Conservation (phyloP, 192 early-diverging fungal genomes). For the Cetraspora pellucida region DNA sequence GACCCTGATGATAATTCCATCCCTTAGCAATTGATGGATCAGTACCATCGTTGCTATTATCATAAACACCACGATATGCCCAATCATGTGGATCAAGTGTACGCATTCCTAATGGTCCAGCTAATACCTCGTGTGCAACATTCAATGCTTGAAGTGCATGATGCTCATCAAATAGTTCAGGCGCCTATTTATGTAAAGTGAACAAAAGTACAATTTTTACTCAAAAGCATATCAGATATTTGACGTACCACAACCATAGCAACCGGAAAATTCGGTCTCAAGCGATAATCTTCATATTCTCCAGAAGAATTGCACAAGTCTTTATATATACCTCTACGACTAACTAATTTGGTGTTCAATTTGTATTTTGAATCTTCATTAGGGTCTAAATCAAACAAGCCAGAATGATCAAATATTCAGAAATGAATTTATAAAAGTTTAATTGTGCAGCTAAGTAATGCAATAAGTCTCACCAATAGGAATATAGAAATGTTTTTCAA, state of each 20-base stretch:
- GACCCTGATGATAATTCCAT: slow-evolving; percentile 97
- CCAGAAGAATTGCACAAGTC: slow-evolving; percentile 76
- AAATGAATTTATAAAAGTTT: neutral
- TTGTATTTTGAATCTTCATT: slow-evolving; percentile 63
- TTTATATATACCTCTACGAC: slow-evolving; percentile 93
- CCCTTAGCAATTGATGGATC: slow-evolving; percentile 92
- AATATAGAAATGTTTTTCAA: slow-evolving; percentile 91
- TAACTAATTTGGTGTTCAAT: slow-evolving; percentile 65
- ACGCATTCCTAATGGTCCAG: slow-evolving; percentile 91
- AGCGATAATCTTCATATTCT: slow-evolving; percentile 86
- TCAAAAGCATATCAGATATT: neutral
- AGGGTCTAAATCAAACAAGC: slow-evolving; percentile 45
- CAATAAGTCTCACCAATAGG: slow-evolving; percentile 58
- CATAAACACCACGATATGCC: slow-evolving; percentile 92
- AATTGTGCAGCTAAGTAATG: neutral
- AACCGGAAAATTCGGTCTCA: slow-evolving; percentile 88
- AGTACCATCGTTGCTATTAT: slow-evolving; percentile 86
- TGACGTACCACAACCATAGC: slow-evolving; percentile 76
- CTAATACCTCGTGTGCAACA: slow-evolving; percentile 66
- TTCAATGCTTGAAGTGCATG: slow-evolving; percentile 76
- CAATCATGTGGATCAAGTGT: slow-evolving; percentile 94
- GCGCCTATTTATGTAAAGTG: slow-evolving; percentile 54
- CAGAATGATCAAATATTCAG: neutral
- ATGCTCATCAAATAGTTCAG: slow-evolving; percentile 83
- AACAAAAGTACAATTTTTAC: neutral